Conservation (phyloP, 2,329 filamentous ascomycete species). For the Fusarium nelsonii region DNA sequence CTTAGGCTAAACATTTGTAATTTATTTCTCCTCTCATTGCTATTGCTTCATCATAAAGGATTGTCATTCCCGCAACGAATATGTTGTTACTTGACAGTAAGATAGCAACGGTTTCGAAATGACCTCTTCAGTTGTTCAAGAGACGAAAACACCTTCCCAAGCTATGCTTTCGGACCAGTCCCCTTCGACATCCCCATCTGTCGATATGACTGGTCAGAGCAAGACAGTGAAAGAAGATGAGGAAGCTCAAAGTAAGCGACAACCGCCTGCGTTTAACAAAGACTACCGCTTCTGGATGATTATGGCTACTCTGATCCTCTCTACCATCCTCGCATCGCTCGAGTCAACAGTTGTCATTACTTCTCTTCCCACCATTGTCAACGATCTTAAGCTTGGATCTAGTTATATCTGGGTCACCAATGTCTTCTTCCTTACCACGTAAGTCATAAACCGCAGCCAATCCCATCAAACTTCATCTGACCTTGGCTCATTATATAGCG, state of each 20-base stretch:
- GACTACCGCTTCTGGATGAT: conserved; percentile 49
- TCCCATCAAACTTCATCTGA: background rate
- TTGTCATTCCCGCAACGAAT: too few species aligned
- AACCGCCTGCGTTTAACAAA: conserved; percentile 19
- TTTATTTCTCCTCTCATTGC: too few species aligned
- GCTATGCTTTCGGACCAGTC: background rate
- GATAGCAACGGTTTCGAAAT: too few species aligned
- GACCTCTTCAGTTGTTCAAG: background rate
- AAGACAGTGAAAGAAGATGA: background rate
- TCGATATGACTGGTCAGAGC: background rate
- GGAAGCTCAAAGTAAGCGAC: background rate
- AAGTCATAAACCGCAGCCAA: background rate
- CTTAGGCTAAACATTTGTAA: background rate
- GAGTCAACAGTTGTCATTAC: conserved; percentile 47
- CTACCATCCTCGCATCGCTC: conserved; percentile 40
- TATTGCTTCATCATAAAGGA: background rate
- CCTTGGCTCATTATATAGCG: conserved; percentile 13
- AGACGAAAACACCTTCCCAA: background rate
- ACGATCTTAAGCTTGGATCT: conserved; percentile 40
- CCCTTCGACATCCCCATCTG: background rate
- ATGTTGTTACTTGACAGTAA: too few species aligned
- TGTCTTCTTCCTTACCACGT: conserved; percentile 46
- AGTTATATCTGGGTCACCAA: conserved; percentile 51
- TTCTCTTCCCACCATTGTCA: conserved; percentile 46
- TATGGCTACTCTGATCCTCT: conserved; percentile 41